Base-by-base conservation (phyloP, 495 filamentous ascomycete species). In the Cryomyces minteri region DNA sequence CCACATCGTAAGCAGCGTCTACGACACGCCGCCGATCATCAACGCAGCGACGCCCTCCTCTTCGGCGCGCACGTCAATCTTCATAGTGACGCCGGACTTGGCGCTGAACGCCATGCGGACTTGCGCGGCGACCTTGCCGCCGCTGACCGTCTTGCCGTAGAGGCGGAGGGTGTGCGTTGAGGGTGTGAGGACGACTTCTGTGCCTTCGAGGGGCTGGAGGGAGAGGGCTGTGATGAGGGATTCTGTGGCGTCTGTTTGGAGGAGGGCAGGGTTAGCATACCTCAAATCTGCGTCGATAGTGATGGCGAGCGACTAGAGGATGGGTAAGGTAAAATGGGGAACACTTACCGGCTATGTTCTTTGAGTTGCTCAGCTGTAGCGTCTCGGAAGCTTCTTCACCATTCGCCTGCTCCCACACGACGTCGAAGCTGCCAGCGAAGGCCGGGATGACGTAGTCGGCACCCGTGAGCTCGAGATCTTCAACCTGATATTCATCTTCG, bases 401-500 rank as follows among this genome's bases (percentile, higher is more conserved):
- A 10, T 82, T 82, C 14, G 90, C 80, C 61, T 93, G 84, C 60
- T 93, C 84, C 90, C 90, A 98, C n/a, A 95, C 71, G 58, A 94
- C 85, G 48, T 84, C 84, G 63, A 96, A 98, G 68, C 82, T 92
- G 58, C 86, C 80, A 1, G 88, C 87, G 55, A 93, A 96, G 4
- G 85, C 76, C 9, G 92, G 92, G 45, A 90, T 75, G 44, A 96
- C 73, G 61, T 96, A 96, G 59, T 98, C 92, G 53, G 82, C 87
- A 48, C 88, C 88, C 31, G 72, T 72, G 43, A 98, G 72, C 41
- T 96, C 92, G 45, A 98, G 75, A 56, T 95, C 88, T 47, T 90
- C 84, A 46, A 95, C 85, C 64, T 94, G 81, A 59, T 98, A 98
- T 63, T 98, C 90, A 54, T 98, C 90, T 25, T 95, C 88, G 54